Evolutionary conservation across 441 rosid species (phyloP), one percentile per base, ranked within the genome.

Genomic region (Breynia disticha): DNA sequence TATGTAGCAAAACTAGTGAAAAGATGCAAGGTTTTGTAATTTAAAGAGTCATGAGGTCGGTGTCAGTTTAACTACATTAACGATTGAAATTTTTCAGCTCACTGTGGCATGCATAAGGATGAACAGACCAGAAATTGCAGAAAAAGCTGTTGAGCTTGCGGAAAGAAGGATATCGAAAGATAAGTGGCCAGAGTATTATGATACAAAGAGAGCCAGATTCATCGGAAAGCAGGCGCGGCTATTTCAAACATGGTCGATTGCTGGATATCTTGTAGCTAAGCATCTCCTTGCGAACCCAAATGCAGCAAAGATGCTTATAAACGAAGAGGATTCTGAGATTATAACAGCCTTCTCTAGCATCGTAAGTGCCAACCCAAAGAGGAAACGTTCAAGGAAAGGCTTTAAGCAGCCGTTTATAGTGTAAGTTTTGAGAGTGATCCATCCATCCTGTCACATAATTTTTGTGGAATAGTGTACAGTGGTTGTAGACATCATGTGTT

Each of bases 151-250:
- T 15, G 48, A 63, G 17, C 55, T 67, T 17, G 67, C 66, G 0
- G 76, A 71, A 65, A 68, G 41, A 54, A 62, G 65, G 28, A 53
- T 68, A 49, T 61, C 65, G 0, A 39, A 55, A 47, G 79, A 75
- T 60, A 60, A 68, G 41, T 75, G 76, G 76, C 76, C 79, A 0
- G 74, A 75, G 52, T 75, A 75, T 38, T 71, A 75, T 11, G 79
- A 75, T 49, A 65, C 67, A 22, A 71, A 68, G 44, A 19, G 56
- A 50, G 76, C 59, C 19, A 52, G 71, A 39, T 74, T 70, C 38
- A 70, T 70, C 0, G 75, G 79, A 11, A 74, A 74, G 44, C 79
- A 74, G 48, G 46, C 79, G 0, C 62, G 59, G 13, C 61, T 70
- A 18, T 67, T 17, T 50, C 76, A 74, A 57, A 74, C 76, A 2